Base-by-base conservation (phyloP, 2,329 filamentous ascomycete species). In the Sporothrix phasma region DNA sequence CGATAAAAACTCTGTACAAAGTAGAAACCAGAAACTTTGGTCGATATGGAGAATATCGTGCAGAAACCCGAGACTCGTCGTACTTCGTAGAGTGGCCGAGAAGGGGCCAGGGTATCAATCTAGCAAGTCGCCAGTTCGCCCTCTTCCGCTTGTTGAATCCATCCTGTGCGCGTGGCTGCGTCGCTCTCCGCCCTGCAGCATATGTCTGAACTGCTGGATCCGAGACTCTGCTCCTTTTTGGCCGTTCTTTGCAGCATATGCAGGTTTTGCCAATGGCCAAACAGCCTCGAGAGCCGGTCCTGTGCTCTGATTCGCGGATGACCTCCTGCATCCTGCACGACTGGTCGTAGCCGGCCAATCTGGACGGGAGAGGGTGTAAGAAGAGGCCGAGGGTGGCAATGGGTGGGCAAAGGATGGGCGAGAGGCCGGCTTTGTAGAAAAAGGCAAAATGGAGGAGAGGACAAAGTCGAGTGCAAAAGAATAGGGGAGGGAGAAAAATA, bases 291-390 rank as follows among this genome's bases (percentile, higher is more conserved):
- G 41, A 61, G 53, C 29, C 51, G 22, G 59, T 22, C 39, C 29
- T 15, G 65, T 54, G 41, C 53, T 64, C 62, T 64, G 51, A 66
- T 66, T 66, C 51, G 65, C 49, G 13, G 51, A 53, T 41, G 62
- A 17, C 59, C 51, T 47, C 34, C 51, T 64, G 65, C 65, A 39
- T 49, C 41, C 54, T 66, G 61, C 65, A 64, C 43, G 62, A 49
- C 65, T 66, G 64, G 62, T 49, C 45, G 58, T 51, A 60, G 39
- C 58, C 43, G 49, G 58, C 62, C 65, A 64, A 54, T 64, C 47
- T 64, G 47, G 39, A 51, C 49, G 39, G 19, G 41, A 64, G 61
- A 61, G 61, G 54, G 53, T 65, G 64, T 61, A 49, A 43, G 26
- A 53, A 58, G 37, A 49, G 34, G 56, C 19, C 39, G 29, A 43